Evolutionary conservation across 2,329 filamentous ascomycete genomes (phyloP), one percentile per base, ranked within the genome.

Genomic region (Diaporthe nobilis): DNA sequence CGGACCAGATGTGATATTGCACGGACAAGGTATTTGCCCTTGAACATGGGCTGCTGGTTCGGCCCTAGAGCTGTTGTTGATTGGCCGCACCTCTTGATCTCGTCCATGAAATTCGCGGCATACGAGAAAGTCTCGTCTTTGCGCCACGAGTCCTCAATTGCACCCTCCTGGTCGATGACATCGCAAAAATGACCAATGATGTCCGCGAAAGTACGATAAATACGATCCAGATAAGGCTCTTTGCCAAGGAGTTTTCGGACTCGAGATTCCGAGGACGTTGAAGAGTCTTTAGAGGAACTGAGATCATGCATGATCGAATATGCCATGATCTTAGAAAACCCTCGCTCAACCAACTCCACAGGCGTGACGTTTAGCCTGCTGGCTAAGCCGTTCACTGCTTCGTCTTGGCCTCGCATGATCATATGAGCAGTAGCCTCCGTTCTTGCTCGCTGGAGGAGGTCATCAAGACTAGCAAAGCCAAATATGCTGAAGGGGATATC

Each of bases 41-140:
- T 93, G 85, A 98, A 98, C 72, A 92, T 92, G 4, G 97, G 97
- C 80, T 98, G 96, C 79, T 98, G 95, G 74, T 93, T 94, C 15
- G 93, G 87, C 4, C 95, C 94, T 10, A 98, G 86, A 17, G 86
- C 84, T 39, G 90, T 88, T 2, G 87, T 85, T 0, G 95, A 95
- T 78, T 92, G 87, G 42, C 94, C 91, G 78, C 93, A 92, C 4
- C 82, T 84, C 78, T 92, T 93, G 81, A 99, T 98, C 39, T 91
- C 88, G 22, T 86, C 85, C 84, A 98, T 89, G 42, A 90, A 91
- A 39, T 91, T 85, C 3, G 90, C 89, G 4, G 95, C 92, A 72
- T 91, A 88, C 1, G 84, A 82, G 72, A 94, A 92, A 1, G 85
- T 85, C 22, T 90, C 85, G 22, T 91, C 88, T 78, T 90, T 93